Conservation (phyloP, 2,329 filamentous ascomycete species). For the Cadophora sp. region DNA sequence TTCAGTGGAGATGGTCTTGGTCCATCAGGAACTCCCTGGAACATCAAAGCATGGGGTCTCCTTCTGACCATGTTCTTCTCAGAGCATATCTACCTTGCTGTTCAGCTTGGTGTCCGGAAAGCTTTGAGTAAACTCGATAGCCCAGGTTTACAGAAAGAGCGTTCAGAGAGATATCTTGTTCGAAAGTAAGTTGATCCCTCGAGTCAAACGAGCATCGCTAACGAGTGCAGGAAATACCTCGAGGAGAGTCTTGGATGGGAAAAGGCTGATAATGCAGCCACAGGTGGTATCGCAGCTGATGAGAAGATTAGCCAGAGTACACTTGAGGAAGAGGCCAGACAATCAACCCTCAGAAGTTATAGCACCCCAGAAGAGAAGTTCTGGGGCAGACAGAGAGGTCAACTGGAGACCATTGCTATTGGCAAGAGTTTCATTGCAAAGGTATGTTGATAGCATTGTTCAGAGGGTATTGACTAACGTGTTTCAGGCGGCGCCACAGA, state of each 20-base stretch:
- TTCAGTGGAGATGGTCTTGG: conserved; percentile 76
- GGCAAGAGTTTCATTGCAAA: conserved; percentile 62
- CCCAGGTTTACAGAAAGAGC: conserved; percentile 84
- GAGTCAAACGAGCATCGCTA: conserved; percentile 2
- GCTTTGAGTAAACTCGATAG: conserved; percentile 83
- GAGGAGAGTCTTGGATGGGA: conserved; percentile 72
- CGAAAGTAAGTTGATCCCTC: conserved; percentile 68
- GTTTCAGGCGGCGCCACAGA: conserved; percentile 27
- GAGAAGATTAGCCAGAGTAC: conserved; percentile 70
- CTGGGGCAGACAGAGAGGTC: conserved; percentile 66
- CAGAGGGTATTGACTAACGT: neutral
- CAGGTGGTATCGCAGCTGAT: conserved; percentile 56
- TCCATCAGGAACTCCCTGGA: conserved; percentile 68
- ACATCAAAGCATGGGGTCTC: conserved; percentile 80
- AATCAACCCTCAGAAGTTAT: conserved; percentile 56
- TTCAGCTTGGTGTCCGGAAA: conserved; percentile 74
- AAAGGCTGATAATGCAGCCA: conserved; percentile 55
- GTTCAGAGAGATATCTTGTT: conserved; percentile 79
- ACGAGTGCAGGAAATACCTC: conserved; percentile 52
- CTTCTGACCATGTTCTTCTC: conserved; percentile 83
- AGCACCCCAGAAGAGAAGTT: conserved; percentile 64
- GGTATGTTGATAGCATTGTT: conserved; percentile 37
- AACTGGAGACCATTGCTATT: conserved; percentile 63
- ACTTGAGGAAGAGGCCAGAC: conserved; percentile 68
- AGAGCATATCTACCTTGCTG: conserved; percentile 87